Base-by-base conservation (phyloP, 2,329 filamentous ascomycete species). In the Daldinia eschscholtzii region DNA sequence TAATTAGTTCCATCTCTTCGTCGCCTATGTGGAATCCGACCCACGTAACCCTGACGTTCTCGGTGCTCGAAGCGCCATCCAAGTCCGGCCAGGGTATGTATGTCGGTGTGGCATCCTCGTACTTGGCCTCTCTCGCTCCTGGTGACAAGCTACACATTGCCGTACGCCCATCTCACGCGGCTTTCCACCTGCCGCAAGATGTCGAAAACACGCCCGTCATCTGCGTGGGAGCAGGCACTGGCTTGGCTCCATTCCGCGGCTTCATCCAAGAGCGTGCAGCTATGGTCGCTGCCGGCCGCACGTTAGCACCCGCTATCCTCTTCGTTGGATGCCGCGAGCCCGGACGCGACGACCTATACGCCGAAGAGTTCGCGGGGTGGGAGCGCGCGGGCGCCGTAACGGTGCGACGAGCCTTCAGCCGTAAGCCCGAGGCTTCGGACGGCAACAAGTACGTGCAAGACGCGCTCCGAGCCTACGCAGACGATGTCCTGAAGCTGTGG, bases 41-140 rank as follows among this genome's bases (percentile, higher is more conserved):
- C 10, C 83, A 83, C 64, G 86, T 87, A 57, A 89, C 90, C 0
- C 84, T 94, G 28, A 93, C 91, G 3, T 93, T 91, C 80, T 85
- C 86, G 2, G 85, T 94, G 0, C 84, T 92, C 57, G 84, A 90
- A 55, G 82, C 82, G 2, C 85, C 86, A 0, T 85, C 89, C 0
- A 80, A 85, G 10, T 83, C 84, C 1, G 82, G 82, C 57, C 82
- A 83, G 59, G 84, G 85, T 12, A 79, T 80, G 9, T 83, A 88
- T 78, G 75, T 86, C 6, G 90, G 90, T 57, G 88, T 91, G 1
- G 87, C 89, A 1, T 88, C 87, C 0, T 86, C 81, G 62, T 91
- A 89, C 77, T 83, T 92, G 9, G 83, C 86, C 1, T 80, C 81
- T 0, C 81, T 89, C 0, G 77, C 77, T 2, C 56, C 79, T 0